Percentiles rank a stretch among this genome's conserved stretches.
These are phyloP conservation scores for Tricharina praecox DNA, from an alignment of 495 filamentous ascomycete genomes.

Conservation along the genomic window DNA sequence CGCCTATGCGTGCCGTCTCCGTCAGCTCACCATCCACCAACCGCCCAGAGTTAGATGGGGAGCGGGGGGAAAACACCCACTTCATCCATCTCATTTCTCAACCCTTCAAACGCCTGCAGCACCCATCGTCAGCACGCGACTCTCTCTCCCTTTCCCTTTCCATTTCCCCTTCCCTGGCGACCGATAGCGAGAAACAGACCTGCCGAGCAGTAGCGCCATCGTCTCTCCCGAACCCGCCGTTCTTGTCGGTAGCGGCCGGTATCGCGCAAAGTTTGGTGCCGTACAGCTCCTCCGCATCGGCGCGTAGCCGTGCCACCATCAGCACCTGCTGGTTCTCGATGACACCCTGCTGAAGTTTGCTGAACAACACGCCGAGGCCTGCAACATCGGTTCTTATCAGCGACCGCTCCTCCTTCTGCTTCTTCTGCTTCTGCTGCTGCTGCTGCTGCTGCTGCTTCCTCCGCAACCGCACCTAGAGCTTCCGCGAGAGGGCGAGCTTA, in stretches of 20 bases:
- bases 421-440: too few species aligned
- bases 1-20: constrained; percentile 29
- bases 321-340: constrained; percentile 89
- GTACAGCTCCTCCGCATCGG: constrained; percentile 87
- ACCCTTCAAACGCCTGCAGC: constrained; percentile 77
- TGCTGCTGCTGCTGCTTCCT: too few species aligned
- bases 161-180: not conserved
- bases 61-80: constrained; percentile 10
- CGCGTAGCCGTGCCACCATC: constrained; percentile 80
- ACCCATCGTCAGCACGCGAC: not conserved
- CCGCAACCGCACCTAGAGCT: too few species aligned
- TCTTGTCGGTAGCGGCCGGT: constrained; percentile 61
- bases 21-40: too few species aligned
- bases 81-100: constrained; percentile 86
- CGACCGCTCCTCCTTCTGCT: not conserved
- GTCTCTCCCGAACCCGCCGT: constrained; percentile 76
- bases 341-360: constrained; percentile 89
- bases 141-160: too few species aligned
- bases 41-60: too few species aligned
- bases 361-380: constrained; percentile 89
- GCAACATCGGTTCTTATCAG: not conserved
- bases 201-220: constrained; percentile 93
- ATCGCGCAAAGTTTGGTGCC: constrained; percentile 68
- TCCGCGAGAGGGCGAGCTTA: constrained; percentile 22
- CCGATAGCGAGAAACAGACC: constrained; percentile 32